Evolutionary conservation across 2,329 filamentous ascomycete genomes (phyloP).

Genomic region (Ceratocystis lukuohia): DNA sequence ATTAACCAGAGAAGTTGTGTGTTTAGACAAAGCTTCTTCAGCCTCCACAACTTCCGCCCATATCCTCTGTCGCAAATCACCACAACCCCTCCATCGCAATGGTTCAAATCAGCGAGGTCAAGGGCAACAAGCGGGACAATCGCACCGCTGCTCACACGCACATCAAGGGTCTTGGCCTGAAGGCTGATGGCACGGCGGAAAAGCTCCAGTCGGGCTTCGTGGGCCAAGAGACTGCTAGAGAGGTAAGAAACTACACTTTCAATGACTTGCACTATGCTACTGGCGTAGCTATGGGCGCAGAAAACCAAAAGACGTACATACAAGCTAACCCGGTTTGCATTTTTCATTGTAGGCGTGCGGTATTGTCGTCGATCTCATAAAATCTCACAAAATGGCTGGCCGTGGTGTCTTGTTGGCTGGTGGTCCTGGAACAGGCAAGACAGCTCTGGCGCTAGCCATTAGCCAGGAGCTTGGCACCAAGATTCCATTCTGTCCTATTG

Average conservation of each 20-base stretch:
- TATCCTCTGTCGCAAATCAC: neutral
- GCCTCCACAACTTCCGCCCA: neutral
- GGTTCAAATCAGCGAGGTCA: constrained; percentile 89
- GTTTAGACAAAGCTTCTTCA: neutral
- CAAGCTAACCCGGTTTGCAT: neutral
- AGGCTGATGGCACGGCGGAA: constrained; percentile 74
- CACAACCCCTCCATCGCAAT: constrained; percentile 32
- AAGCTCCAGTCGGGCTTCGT: constrained; percentile 71
- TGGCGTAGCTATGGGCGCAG: neutral
- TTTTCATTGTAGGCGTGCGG: constrained; percentile 60
- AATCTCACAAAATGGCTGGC: constrained; percentile 93
- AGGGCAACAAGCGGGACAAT: constrained; percentile 87
- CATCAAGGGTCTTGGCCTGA: constrained; percentile 87
- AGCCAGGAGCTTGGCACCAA: constrained; percentile 96
- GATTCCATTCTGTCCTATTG: constrained; percentile 96
- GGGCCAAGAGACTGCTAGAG: constrained; percentile 74
- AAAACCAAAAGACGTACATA: too few species aligned
- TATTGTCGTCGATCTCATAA: constrained; percentile 89
- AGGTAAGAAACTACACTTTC: constrained; percentile 42
- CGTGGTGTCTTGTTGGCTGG: constrained; percentile 86
- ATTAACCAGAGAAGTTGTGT: neutral
- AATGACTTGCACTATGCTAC: neutral
- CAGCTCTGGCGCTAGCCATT: constrained; percentile 84
- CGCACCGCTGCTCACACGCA: constrained; percentile 94
- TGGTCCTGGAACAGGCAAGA: constrained; percentile 93